Percentiles rank a stretch among this genome's conserved stretches.
phyloP scores from a whole-genome alignment of 345 rosid species.

The Eucalyptus viminalis region DNA sequence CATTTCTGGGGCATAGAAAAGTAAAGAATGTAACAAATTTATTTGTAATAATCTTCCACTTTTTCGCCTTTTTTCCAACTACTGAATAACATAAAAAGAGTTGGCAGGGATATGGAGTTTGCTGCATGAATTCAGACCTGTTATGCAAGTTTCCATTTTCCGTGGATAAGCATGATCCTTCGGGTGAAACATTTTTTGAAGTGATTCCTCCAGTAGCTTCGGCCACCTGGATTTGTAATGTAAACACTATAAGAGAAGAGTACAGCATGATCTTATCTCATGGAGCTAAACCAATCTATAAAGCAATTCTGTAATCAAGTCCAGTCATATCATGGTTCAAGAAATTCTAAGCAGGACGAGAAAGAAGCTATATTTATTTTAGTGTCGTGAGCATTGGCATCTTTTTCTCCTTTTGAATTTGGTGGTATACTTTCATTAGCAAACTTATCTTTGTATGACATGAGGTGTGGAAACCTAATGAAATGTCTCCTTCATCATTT shows the following conservation, averaged over 20 bases:
- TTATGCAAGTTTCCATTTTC: constrained; percentile 3
- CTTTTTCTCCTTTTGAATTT: not conserved
- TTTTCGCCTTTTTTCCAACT: not conserved
- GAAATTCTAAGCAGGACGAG: not conserved
- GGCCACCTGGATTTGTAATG: constrained; percentile 7
- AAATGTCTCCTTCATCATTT: not conserved
- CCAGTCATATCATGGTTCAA: not conserved
- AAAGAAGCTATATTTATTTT: not conserved
- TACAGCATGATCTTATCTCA: not conserved
- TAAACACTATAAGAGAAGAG: not conserved
- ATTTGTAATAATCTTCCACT: not conserved
- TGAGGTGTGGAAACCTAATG: not conserved
- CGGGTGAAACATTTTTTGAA: not conserved
- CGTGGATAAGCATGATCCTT: not conserved
- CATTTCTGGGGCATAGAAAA: not conserved
- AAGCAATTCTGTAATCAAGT: not conserved
- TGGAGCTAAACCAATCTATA: not conserved
- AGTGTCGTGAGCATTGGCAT: not conserved
- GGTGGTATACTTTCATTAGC: not conserved
- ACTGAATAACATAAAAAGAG: not conserved
- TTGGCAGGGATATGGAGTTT: not conserved
- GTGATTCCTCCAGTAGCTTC: not conserved
- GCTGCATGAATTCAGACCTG: constrained; percentile 21
- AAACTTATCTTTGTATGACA: not conserved
- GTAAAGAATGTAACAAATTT: not conserved